A percentile compares a stretch with the other conserved stretches of the same genome.
Evolutionary conservation across 805 yeast species (phyloP).

Genomic region (Wickerhamomyces bisporus): DNA sequence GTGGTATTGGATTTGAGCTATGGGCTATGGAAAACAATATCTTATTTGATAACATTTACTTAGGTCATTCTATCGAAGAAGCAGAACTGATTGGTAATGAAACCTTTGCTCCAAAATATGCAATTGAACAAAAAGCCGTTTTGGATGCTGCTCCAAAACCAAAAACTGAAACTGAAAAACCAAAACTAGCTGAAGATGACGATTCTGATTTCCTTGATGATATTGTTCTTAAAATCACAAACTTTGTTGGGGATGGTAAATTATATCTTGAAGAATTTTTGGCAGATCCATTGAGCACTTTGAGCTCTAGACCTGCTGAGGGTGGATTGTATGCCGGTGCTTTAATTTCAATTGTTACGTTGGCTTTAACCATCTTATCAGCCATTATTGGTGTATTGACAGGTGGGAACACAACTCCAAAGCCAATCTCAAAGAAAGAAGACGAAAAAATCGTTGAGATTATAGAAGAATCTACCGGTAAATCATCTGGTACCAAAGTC

Average conservation of each 20-base stretch:
- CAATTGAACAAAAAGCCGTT: constrained; percentile 42
- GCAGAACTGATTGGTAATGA: constrained; percentile 80
- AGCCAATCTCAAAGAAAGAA: neutral
- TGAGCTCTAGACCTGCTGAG: constrained; percentile 44
- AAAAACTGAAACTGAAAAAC: constrained; percentile 1
- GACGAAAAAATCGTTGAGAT: constrained; percentile 13
- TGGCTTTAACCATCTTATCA: constrained; percentile 40
- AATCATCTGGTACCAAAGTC: constrained; percentile 12
- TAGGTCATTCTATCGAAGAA: constrained; percentile 79
- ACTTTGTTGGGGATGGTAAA: constrained; percentile 24
- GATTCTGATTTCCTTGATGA: constrained; percentile 11
- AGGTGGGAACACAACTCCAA: constrained; percentile 14
- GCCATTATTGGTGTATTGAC: constrained; percentile 19
- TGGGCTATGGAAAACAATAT: constrained; percentile 82
- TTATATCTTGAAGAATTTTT: constrained; percentile 35
- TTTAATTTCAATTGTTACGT: constrained; percentile 34
- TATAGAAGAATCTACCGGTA: constrained; percentile 1
- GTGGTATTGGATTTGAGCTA: constrained; percentile 81
- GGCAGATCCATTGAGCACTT: constrained; percentile 39
- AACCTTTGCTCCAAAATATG: constrained; percentile 56
- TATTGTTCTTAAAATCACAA: constrained; percentile 12
- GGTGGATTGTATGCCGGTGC: constrained; percentile 42
- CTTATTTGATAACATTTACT: constrained; percentile 75
- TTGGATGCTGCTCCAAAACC: constrained; percentile 41
- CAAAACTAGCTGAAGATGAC: constrained; percentile 7